phyloP scores from a whole-genome alignment of 129 eudicot genomes.

The Helichrysum umbraculigerum region DNA sequence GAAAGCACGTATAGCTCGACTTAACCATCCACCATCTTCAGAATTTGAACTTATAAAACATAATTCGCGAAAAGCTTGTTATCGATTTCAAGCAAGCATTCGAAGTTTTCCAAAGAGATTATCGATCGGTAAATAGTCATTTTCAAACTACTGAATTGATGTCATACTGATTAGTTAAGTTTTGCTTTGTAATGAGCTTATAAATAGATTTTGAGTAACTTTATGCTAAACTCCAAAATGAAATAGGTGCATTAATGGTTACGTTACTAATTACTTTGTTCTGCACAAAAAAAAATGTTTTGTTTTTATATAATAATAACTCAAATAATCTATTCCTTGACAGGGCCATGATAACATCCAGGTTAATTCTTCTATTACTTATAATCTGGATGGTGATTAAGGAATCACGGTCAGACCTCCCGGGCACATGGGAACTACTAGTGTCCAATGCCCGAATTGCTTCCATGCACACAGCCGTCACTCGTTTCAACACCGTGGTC shows the following conservation, averaged over 20 bases:
- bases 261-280: not conserved
- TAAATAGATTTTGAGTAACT: not conserved
- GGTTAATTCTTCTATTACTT: slow-evolving; percentile 24
- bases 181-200: not conserved
- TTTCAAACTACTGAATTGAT: not conserved
- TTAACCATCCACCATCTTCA: not conserved
- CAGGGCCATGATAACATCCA: slow-evolving; percentile 17
- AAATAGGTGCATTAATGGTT: not conserved
- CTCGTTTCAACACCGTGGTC: slow-evolving; percentile 74
- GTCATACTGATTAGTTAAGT: not conserved
- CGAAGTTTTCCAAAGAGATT: not conserved
- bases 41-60: not conserved
- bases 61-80: no score
- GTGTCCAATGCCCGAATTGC: slow-evolving; percentile 72
- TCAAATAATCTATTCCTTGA: not conserved
- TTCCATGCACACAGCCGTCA: slow-evolving; percentile 91
- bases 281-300: not conserved
- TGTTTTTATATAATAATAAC: not conserved
- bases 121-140: no score
- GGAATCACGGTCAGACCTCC: slow-evolving; percentile 50
- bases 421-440: slow-evolving; percentile 79
- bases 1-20: not conserved
- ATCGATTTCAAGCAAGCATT: not conserved
- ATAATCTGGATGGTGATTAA: not conserved
- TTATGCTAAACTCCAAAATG: not conserved